A percentile compares a stretch with the other conserved stretches of the same genome.
phyloP scores from a whole-genome alignment of 78 protist genomes.

The Dictyostelium intermedium region DNA sequence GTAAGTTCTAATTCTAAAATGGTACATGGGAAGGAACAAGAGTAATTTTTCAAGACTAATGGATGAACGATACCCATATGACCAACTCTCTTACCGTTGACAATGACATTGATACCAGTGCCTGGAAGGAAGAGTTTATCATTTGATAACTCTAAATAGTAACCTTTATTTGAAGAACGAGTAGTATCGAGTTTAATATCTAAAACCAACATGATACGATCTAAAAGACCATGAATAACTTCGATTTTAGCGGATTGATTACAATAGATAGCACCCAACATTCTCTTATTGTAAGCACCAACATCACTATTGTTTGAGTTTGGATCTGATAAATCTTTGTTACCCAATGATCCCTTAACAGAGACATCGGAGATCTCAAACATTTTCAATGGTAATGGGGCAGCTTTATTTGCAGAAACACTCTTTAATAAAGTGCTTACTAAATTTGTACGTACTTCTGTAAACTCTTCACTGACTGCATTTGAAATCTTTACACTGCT shows the following conservation, averaged over 20 bases:
- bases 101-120: conserved; percentile 66
- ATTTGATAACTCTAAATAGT: neutral
- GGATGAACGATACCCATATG: conserved; percentile 94
- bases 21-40: conserved; percentile 79
- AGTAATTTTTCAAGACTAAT: conserved; percentile 82
- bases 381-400: conserved; percentile 90
- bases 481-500: conserved; percentile 84
- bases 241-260: conserved; percentile 81
- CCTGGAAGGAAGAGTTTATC: conserved; percentile 89
- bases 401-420: conserved; percentile 71
- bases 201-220: conserved; percentile 79
- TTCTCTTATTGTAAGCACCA: conserved; percentile 92
- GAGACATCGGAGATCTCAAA: conserved; percentile 95
- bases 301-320: conserved; percentile 65
- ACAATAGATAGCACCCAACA: conserved; percentile 80
- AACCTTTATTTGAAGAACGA: conserved; percentile 10
- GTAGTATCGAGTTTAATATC: conserved; percentile 4
- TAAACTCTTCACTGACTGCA: conserved; percentile 89
- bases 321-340: conserved; percentile 72
- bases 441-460: conserved; percentile 89
- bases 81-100: conserved; percentile 86
- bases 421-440: conserved; percentile 96
- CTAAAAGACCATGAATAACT: conserved; percentile 91
- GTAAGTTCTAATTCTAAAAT: conserved; percentile 72
- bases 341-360: conserved; percentile 82